A percentile compares a stretch with the other conserved stretches of the same genome.
phyloP scores from a whole-genome alignment of 2,329 filamentous ascomycete species.

The Fusarium drepaniforme region DNA sequence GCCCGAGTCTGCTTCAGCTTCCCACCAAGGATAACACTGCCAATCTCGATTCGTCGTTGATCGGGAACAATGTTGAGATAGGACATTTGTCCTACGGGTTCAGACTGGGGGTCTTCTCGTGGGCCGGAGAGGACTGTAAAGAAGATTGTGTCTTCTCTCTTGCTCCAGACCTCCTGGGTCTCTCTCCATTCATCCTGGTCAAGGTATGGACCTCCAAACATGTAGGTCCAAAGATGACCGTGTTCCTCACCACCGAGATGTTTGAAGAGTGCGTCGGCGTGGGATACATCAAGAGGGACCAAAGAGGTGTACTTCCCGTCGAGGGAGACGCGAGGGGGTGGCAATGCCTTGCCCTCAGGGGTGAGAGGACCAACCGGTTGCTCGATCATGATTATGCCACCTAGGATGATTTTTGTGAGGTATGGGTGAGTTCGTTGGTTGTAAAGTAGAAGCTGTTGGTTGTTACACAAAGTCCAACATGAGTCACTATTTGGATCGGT shows the following conservation, averaged over 20 bases:
- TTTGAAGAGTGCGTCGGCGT: conserved; percentile 46
- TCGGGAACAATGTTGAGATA: conserved; percentile 61
- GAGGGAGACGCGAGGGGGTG: conserved; percentile 38
- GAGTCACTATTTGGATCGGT: neutral
- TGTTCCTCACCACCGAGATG: conserved; percentile 50
- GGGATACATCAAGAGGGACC: conserved; percentile 42
- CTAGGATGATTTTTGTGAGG: neutral
- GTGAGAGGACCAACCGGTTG: conserved; percentile 37
- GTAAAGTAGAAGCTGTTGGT: neutral
- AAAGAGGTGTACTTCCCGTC: conserved; percentile 48
- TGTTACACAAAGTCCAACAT: neutral
- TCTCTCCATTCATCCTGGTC: conserved; percentile 34
- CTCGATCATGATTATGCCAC: conserved; percentile 8
- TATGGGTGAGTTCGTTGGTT: neutral
- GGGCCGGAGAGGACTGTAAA: conserved; percentile 57
- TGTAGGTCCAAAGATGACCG: conserved; percentile 50
- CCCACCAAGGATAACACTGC: conserved; percentile 64
- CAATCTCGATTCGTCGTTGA: conserved; percentile 68
- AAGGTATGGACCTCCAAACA: conserved; percentile 44
- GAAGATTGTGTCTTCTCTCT: conserved; percentile 53
- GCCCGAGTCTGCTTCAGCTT: conserved; percentile 64
- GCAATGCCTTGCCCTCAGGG: conserved; percentile 19
- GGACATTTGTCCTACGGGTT: conserved; percentile 55
- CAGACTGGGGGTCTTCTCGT: conserved; percentile 38
- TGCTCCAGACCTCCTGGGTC: conserved; percentile 35